Base-by-base conservation (phyloP, 495 filamentous ascomycete species). In the Talaromyces borbonicus region DNA sequence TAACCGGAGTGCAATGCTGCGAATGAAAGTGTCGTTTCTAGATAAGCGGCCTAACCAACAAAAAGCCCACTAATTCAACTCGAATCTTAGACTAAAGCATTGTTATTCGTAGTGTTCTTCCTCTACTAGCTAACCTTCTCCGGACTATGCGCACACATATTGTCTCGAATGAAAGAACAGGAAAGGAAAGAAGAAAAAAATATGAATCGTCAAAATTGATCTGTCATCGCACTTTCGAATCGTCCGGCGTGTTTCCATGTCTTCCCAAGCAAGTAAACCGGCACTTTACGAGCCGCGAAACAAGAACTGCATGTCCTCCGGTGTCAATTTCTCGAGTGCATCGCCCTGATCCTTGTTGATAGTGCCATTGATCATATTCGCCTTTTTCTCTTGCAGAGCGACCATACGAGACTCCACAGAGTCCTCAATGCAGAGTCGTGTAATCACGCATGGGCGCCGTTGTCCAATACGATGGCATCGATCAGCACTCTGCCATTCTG, bases 391-490 rank as follows among this genome's bases (percentile, higher is more conserved):
- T 60, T 97, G 92, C 5, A 98, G 69, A 44, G 90, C 71, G 8
- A 97, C 85, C 72, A 97, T 97, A 14, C 92, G 79, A 39, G 82
- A 87, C 65, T 98, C 92, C 11, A 98, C 89, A 11, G 85, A 92
- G 59, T 97, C 90, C 62, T 97, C 89, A 47, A 98, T 94, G 57
- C 86, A 88, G 15, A 98, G 74, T 14, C 90, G 79, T 3, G 87
- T 96, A 52, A 98, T 89, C n/a, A 85, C 85, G 56, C 90, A 96
- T 29, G 88, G 89, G 7, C 92, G 83, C 16, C 78, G 82, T 67
- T 97, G 92, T 25, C 92, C 92, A 51, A 98, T 98, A 35, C 92
- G 87, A 66, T 98, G 92, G 60, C 93, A 95, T 51, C 92, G 83
- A 61, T 98, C 92, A 2, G 90, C 90, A 49, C 81, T 86, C 57